Base-by-base conservation (phyloP, 495 filamentous ascomycete species). In the Penicillium roqueforti region DNA sequence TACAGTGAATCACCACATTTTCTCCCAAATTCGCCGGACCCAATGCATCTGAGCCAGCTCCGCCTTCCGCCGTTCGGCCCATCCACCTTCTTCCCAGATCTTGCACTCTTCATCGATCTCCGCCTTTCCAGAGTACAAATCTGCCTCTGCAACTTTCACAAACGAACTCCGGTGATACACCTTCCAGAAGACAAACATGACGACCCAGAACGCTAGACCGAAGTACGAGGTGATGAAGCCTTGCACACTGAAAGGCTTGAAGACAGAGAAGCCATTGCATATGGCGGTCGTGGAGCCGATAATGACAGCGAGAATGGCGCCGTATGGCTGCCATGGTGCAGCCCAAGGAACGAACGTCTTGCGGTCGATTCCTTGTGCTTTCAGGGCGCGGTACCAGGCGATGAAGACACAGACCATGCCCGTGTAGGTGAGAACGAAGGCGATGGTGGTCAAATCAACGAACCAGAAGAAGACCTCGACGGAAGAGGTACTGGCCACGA, bases 391-490 rank as follows among this genome's bases (percentile, higher is more conserved):
- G 60, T 80, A 80, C 70, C 84, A 86, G 19, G 61, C 70, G 19
- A 85, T 68, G 54, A 84, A 85, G 37, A 79, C 78, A 6, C 69
- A 58, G 48, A 73, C 70, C 55, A 83, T 77, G 46, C 72, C 71
- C 16, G 75, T 74, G 70, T 80, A 85, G n/a, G 79, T 80, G 39
- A 85, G 75, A 38, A 84, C 72, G 28, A 76, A 71, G 14, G 75
- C 78, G 31, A 76, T 73, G 23, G 74, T 74, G 2, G 71, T 74
- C 31, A 83, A 69, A 56, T 78, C 76, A 10, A 78, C 68, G 55
- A 81, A 80, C 83, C 83, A 85, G 49, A 69, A 67, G 66, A 85
- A 85, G 0, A 83, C 82, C 11, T 68, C 68, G 4, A 69, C 69
- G 38, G 77, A 79, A 23, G 76, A 76, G 48, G 76, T 77, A 32